These are phyloP conservation scores for Stephania yunnanensis DNA, from an alignment of 164 flowering plant species.

Conservation along the genomic window DNA sequence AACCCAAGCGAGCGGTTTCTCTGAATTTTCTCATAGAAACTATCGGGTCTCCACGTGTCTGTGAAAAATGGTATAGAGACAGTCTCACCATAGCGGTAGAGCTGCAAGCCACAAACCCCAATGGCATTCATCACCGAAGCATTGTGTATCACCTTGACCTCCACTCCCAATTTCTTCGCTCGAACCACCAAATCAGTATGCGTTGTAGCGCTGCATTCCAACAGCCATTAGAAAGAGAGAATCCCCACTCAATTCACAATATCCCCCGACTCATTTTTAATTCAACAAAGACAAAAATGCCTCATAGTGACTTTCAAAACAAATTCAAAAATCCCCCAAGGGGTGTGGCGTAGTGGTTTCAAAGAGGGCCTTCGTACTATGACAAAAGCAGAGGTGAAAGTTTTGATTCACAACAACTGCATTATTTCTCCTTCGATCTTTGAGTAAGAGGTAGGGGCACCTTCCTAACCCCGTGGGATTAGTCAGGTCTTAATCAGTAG, in stretches of 20 bases:
- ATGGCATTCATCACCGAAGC: conserved; percentile 95
- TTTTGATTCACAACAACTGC: no score
- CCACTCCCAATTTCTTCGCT: conserved; percentile 70
- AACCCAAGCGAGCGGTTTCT: conserved; percentile 61
- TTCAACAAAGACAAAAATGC: no score
- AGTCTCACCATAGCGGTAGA: conserved; percentile 94
- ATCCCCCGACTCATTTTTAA: background rate
- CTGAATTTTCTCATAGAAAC: conserved; percentile 85
- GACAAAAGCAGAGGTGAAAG: no score
- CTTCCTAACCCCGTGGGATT: no score
- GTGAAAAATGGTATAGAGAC: conserved; percentile 90
- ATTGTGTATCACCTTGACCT: conserved; percentile 80
- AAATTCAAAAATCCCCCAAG: no score
- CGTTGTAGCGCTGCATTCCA: conserved; percentile 72
- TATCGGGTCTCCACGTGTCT: conserved; percentile 87
- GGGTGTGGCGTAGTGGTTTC: no score
- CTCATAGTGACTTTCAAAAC: no score
- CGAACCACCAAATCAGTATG: conserved; percentile 90
- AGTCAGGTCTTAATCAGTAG: no score
- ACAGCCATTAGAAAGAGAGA: background rate
- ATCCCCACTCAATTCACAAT: background rate
- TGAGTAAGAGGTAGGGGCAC: no score
- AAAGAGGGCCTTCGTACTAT: no score
- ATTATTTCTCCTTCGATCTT: no score
- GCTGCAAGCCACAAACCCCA: conserved; percentile 92